phyloP scores from a whole-genome alignment of 164 flowering plant species.

The Malania oleifera region DNA sequence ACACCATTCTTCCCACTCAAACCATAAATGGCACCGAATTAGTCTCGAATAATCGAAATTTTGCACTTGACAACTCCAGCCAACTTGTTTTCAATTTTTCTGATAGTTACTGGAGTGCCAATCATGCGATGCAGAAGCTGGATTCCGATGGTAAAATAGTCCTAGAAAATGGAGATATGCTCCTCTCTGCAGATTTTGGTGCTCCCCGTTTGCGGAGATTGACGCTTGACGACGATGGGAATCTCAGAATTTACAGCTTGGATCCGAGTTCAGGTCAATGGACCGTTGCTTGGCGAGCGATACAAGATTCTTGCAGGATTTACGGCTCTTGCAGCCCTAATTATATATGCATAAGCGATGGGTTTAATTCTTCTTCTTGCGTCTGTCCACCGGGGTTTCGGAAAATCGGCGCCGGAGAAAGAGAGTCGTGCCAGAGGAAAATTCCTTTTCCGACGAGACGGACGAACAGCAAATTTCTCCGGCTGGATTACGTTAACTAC shows the following conservation, averaged over 20 bases:
- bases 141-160: slow-evolving; percentile 27
- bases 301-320: slow-evolving; percentile 37
- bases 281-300: slow-evolving; percentile 49
- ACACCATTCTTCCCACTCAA: slow-evolving; percentile 55
- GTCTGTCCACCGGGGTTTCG: slow-evolving; percentile 58
- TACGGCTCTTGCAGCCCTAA: slow-evolving; percentile 54
- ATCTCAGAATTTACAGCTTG: slow-evolving; percentile 45
- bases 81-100: slow-evolving; percentile 23
- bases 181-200: slow-evolving; percentile 34
- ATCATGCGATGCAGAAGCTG: slow-evolving; percentile 15
- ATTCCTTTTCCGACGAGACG: slow-evolving; percentile 4
- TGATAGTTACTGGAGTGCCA: slow-evolving; percentile 29
- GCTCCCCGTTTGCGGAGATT: slow-evolving; percentile 28
- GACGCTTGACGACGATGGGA: slow-evolving; percentile 55
- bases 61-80: slow-evolving; percentile 18
- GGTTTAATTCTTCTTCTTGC: slow-evolving; percentile 21
- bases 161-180: slow-evolving; percentile 6
- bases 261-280: slow-evolving; percentile 24
- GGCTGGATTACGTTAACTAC: slow-evolving; percentile 57
- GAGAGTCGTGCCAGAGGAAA: slow-evolving; percentile 31
- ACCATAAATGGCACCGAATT: slow-evolving; percentile 20
- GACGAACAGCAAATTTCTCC: slow-evolving; percentile 32
- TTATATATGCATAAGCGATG: slow-evolving; percentile 37
- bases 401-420: background rate
- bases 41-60: slow-evolving; percentile 34